Evolutionary conservation across 2,329 filamentous ascomycete genomes (phyloP).

Genomic region (Xylariaceae sp.): DNA sequence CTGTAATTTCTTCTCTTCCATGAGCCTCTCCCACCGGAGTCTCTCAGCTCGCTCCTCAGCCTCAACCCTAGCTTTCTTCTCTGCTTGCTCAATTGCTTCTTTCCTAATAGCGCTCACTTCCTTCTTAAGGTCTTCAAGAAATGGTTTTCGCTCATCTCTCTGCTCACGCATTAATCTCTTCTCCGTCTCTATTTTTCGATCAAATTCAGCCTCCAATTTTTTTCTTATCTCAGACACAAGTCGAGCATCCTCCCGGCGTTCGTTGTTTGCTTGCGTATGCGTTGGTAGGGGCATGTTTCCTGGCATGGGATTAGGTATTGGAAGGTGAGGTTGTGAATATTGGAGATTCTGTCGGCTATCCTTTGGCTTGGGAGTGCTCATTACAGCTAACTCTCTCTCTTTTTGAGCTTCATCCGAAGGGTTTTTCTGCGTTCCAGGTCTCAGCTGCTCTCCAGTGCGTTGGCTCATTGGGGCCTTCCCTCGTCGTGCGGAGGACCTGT

Average conservation of each 20-base stretch:
- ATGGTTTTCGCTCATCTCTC: conserved; percentile 13
- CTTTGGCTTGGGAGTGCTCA: neutral
- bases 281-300: neutral
- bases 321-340: too few species aligned
- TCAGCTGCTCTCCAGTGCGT: neutral
- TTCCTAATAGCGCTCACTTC: conserved; percentile 22
- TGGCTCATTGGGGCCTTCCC: neutral
- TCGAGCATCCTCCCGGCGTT: neutral
- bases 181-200: conserved; percentile 14
- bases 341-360: neutral
- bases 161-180: conserved; percentile 8
- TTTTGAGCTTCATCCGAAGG: neutral
- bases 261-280: neutral
- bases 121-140: conserved; percentile 20
- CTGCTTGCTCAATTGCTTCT: conserved; percentile 19
- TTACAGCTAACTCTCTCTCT: neutral
- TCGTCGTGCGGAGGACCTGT: neutral
- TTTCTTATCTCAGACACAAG: conserved; percentile 10
- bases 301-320: neutral
- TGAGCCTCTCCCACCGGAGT: conserved; percentile 13
- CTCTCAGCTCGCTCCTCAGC: conserved; percentile 12
- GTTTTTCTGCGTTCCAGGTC: neutral
- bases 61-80: conserved; percentile 20
- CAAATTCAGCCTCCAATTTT: conserved; percentile 20
- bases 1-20: conserved; percentile 14